Conservation (phyloP, 2,329 filamentous ascomycete genomes). For the Aspergillus floridensis region DNA sequence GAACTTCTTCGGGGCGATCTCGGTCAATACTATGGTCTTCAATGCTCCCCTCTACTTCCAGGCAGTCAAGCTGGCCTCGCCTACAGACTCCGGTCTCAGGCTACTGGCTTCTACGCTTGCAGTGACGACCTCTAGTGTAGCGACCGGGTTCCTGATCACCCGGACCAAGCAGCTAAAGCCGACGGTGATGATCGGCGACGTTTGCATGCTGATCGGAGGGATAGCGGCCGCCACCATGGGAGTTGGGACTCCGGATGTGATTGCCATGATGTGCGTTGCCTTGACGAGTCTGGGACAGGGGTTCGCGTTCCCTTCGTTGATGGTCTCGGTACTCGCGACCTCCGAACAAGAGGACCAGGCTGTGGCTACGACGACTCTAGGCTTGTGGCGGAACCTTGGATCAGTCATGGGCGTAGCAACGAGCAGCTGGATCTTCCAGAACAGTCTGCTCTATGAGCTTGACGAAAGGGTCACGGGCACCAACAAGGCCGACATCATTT, state of each 20-base stretch:
- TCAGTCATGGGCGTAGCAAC: slow-evolving; percentile 70
- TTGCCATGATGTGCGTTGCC: slow-evolving; percentile 58
- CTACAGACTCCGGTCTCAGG: slow-evolving; percentile 69
- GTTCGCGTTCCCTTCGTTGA: slow-evolving; percentile 63
- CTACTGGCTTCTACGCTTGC: slow-evolving; percentile 64
- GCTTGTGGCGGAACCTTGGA: slow-evolving; percentile 69
- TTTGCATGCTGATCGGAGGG: slow-evolving; percentile 52
- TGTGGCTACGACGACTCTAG: slow-evolving; percentile 67
- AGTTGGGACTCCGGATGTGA: slow-evolving; percentile 50
- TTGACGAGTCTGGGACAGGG: slow-evolving; percentile 60
- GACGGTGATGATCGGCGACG: slow-evolving; percentile 54
- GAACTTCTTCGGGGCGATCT: slow-evolving; percentile 52
- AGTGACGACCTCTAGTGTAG: slow-evolving; percentile 54
- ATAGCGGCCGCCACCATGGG: slow-evolving; percentile 51
- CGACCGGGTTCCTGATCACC: slow-evolving; percentile 62
- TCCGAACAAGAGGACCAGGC: slow-evolving; percentile 62
- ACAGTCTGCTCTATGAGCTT: slow-evolving; percentile 62
- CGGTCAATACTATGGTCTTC: slow-evolving; percentile 61
- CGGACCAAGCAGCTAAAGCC: slow-evolving; percentile 60
- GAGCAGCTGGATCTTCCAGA: slow-evolving; percentile 71
- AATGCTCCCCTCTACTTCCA: slow-evolving; percentile 75
- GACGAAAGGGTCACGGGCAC: slow-evolving; percentile 57
- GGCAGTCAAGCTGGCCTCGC: slow-evolving; percentile 66
- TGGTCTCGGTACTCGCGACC: slow-evolving; percentile 62
- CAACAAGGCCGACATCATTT: slow-evolving; percentile 54